Evolutionary conservation across 257 asterid species (phyloP), one percentile per base, ranked within the genome.

Genomic region (Thymus mandschuricus): DNA sequence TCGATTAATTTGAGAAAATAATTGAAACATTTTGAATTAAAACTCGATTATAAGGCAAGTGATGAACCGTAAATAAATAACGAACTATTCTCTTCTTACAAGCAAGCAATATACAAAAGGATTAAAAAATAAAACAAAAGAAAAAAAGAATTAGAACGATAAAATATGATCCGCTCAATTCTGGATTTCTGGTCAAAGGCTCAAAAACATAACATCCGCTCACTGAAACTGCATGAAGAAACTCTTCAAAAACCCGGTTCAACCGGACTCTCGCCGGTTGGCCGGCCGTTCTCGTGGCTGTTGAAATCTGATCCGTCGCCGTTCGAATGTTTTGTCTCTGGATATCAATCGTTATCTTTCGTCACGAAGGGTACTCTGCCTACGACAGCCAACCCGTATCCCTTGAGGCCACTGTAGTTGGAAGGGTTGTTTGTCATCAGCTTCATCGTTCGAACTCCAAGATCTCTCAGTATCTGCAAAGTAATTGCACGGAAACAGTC

Each of bases 361-460:
- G 95, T 80, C 38, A 85, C 75, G 29, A 94, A 88, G 13, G 96
- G 93, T 28, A 94, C 99, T 44, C 97, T 76, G 3, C 92, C 97
- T 3, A 86, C 82, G 69, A 94, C 81, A 6, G 92, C 87, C 75
- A 91, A 68, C 50, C 99, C 97, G 31, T 94, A 94, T 41, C 99
- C 99, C 80, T 89, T 91, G 31, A 94, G 89, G 56, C 99, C 97
- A 2, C 76, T 74, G 80, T 91, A 94, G 76, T 84, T 89, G 3
- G 97, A 81, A 50, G 99, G 99, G 75, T 94, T 94, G 87, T 94
- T 94, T 1, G 99, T 94, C 99, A 94, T 85, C 85, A 94, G 73
- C 82, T 80, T 89, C 99, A 94, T 94, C 0, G 97, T 94, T 77
- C 91, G 76, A 59, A 94, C 97, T 38, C 99, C 99, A 72, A 94